Conservation (phyloP, 1,284 basidiomycete species). For the Ganoderma meredithae region DNA sequence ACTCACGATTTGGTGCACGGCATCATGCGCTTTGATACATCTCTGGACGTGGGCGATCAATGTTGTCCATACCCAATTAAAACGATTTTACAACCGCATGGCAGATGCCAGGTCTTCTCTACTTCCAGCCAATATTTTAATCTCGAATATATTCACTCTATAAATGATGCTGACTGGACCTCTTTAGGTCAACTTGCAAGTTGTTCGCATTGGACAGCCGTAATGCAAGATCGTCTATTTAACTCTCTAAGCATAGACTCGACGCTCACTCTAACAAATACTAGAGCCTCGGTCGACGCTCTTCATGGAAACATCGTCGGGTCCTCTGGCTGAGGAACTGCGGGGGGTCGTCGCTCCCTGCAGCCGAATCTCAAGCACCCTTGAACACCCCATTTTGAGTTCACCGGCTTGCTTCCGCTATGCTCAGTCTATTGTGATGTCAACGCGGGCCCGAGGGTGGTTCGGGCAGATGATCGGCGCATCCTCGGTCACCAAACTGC, state of each 20-base stretch:
- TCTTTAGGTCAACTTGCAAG: background rate
- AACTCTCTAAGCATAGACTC: no score
- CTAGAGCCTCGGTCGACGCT: background rate
- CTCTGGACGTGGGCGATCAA: background rate
- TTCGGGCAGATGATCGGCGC: conserved; percentile 33
- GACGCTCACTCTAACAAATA: background rate
- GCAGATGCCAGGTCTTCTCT: no score
- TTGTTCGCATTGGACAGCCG: background rate
- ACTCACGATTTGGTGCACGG: background rate
- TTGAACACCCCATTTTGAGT: background rate
- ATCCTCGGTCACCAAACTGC: conserved; percentile 30
- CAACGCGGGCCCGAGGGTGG: background rate
- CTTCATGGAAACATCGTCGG: background rate
- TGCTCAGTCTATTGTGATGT: background rate
- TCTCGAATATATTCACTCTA: background rate
- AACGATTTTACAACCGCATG: no score
- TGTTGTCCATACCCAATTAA: background rate
- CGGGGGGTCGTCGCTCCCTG: conserved; percentile 25
- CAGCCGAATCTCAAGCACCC: background rate
- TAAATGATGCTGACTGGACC: background rate
- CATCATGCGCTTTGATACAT: background rate
- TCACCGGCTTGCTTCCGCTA: background rate
- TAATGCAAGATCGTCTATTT: background rate
- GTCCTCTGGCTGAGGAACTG: conserved; percentile 13
- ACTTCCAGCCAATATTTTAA: background rate